Evolutionary conservation across 1,284 basidiomycete genomes (phyloP), one percentile per base, ranked within the genome.

Genomic region (Malassezia psittaci): DNA sequence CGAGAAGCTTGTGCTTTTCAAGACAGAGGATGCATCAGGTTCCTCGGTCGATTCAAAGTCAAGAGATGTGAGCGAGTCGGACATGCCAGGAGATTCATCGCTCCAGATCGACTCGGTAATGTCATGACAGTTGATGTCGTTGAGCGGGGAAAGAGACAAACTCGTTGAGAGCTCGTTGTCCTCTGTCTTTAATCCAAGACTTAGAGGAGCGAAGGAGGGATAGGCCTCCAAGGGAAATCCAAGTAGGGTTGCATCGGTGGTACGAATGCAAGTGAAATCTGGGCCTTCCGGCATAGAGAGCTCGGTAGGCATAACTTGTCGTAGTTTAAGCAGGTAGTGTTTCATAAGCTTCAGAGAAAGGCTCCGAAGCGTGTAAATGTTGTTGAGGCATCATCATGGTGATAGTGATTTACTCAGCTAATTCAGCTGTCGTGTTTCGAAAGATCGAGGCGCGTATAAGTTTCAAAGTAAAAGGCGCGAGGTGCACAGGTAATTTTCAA

Each of bases 301-400:
- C 43, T 45, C 43, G 24, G 43, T 18, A 45, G 43, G 43, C 24
- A 15, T 16, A 45, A 34, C 12, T 16, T 35, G 8, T 9, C 12
- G 33, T 8, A 9, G 5, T 15, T 33, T 48, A 35, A 18, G 37
- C 48, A 12, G 24, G 38, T 40, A 36, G 42, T 50, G 24, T 29
- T 44, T 57, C 50, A 52, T 57, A 32, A 32, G 51, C 50, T 49
- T 43, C 51, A 48, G 51, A 49, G 46, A 52, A 52, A 9, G 18
- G 55, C 55, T 57, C 55, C 40, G 55, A 57, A 57, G 55, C 55
- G 36, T 34, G 16, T 16, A 43, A 50, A 41, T 9, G 21, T 21
- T 16, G 34, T 45, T 11, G 40, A 33, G 38, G 54, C 37, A 47
- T 32, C 21, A 51, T 51, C 54, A 57, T 57, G 35, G 33, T 51